Evolutionary conservation across 2,329 filamentous ascomycete species (phyloP), one percentile per base, ranked within the genome.

Genomic region (Verticillium longisporum): DNA sequence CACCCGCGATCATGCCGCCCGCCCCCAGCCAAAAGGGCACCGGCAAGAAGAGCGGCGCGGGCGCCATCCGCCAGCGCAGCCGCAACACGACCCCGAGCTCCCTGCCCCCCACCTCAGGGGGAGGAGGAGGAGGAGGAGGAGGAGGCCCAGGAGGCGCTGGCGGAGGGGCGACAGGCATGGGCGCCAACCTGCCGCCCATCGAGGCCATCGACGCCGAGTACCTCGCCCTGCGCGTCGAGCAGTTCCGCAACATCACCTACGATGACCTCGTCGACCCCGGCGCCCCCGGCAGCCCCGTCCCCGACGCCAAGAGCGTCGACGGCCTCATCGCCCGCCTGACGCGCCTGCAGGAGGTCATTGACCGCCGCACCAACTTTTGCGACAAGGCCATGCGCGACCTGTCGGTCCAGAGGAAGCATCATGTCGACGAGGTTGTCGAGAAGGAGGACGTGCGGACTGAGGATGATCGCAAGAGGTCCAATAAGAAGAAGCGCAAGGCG

Each of bases 401-500:
- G 60, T 84, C 87, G 6, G 80, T 82, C 68, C 82, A 83, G 70
- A 81, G 87, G 59, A 90, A 91, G 72, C 83, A 86, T 53, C 77
- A 82, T 65, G 76, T 81, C 36, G 83, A 86, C 61, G 83, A 87
- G 59, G 66, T 78, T 57, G 72, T 72, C 14, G 75, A 78, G 63
- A 77, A 73, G 56, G 77, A 84, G 64, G 72, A 78, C 61, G 75
- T 76, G 62, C 79, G 79, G 68, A 78, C 65, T 71, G 70, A 79
- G 59, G 80, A 74, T 33, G 82, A 84, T 55, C 78, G 78, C 68
- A 83, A 84, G 70, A 76, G 75, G 50, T 76, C 80, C 31, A 92
- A 93, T 73, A 82, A 89, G 66, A 92, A 91, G 80, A 92, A 91
- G 78, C 87, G 90, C 72, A 92, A 92, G 75, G 90, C 88, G 31